These are phyloP conservation scores for Solanum sparsipilum DNA, from an alignment of 257 asterid genomes.

Conservation along the genomic window DNA sequence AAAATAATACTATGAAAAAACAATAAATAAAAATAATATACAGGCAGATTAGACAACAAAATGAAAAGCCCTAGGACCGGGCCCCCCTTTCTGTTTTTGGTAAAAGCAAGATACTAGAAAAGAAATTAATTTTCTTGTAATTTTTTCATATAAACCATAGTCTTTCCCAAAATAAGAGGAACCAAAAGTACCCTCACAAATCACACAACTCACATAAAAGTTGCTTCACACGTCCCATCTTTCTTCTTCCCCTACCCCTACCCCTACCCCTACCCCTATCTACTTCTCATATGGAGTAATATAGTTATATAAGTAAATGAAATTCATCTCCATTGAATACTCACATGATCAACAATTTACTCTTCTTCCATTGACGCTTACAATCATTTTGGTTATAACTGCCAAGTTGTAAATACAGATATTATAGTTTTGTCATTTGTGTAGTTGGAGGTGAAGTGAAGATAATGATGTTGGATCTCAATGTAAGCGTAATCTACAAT, in stretches of 20 bases:
- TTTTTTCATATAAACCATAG: background rate
- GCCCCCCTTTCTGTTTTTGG: background rate
- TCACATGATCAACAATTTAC: background rate
- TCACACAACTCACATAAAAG: background rate
- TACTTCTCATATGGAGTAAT: background rate
- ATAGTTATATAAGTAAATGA: background rate
- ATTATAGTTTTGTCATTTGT: no score
- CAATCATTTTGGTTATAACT: background rate
- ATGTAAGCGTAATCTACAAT: slow-evolving; percentile 19
- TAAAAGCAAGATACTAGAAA: background rate
- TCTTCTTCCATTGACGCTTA: background rate
- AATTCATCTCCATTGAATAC: background rate
- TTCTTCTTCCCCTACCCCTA: background rate
- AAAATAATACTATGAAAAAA: no score
- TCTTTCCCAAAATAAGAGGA: background rate
- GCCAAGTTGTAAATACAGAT: background rate
- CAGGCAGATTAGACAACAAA: background rate
- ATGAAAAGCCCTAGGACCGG: background rate
- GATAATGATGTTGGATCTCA: slow-evolving; percentile 56
- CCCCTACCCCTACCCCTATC: background rate
- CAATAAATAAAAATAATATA: background rate
- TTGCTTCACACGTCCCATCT: background rate
- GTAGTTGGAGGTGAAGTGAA: background rate
- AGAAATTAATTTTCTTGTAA: background rate
- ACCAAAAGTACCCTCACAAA: background rate